A percentile compares a stretch with the other conserved stretches of the same genome.
Conservation (phyloP, 139 green algal species). For the Micromonas commoda region DNA sequence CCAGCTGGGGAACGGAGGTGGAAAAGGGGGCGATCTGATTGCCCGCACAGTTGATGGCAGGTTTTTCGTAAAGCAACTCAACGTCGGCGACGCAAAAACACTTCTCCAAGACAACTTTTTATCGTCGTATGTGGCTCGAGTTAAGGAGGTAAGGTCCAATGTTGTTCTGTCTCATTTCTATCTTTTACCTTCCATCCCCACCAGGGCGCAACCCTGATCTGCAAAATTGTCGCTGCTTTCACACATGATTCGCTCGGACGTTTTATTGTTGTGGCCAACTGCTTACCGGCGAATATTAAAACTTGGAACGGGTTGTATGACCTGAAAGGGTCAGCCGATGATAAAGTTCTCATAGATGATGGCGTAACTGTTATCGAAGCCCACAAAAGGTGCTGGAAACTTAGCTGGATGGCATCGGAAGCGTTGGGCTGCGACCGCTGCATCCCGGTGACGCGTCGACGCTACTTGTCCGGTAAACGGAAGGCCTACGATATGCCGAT, state of each 20-base stretch:
- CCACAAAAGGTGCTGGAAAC: conserved; percentile 21
- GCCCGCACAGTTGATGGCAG: background rate
- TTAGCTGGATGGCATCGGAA: conserved; percentile 8
- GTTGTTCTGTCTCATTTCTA: background rate
- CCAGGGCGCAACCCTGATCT: background rate
- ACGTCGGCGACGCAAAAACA: background rate
- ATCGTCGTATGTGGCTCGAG: background rate
- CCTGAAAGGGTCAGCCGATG: conserved; percentile 24
- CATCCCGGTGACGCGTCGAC: background rate
- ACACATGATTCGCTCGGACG: background rate
- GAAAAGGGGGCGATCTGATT: conserved; percentile 18
- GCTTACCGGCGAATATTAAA: background rate
- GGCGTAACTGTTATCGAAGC: background rate
- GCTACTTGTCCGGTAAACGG: conserved; percentile 6
- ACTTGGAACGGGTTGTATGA: conserved; percentile 15
- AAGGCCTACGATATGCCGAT: background rate
- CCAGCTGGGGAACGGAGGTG: background rate
- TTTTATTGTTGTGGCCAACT: conserved; percentile 23
- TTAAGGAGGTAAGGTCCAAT: background rate
- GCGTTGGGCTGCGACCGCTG: background rate
- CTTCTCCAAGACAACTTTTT: conserved; percentile 5
- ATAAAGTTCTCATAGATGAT: conserved; percentile 16
- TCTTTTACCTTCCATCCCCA: background rate
- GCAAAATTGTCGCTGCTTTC: conserved; percentile 3
- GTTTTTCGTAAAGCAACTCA: conserved; percentile 23